Base-by-base conservation (phyloP, 345 rosid genomes). In the Punica granatum region DNA sequence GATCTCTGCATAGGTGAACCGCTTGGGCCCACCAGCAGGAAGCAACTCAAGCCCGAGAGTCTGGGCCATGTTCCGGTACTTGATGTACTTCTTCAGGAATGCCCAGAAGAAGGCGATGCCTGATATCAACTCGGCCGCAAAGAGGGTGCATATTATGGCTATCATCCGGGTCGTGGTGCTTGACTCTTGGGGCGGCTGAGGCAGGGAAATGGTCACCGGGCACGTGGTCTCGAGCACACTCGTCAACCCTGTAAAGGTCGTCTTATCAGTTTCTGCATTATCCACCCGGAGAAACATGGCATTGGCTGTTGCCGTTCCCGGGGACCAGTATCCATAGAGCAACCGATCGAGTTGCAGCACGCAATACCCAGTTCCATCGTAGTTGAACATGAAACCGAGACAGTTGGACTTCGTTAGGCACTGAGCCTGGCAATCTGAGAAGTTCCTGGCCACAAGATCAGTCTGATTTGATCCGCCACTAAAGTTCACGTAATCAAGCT, bases 61-160 rank as follows among this genome's bases (percentile, higher is more conserved):
- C 69, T 77, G 76, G 53, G 92, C 90, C 92, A 87, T 87, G 77
- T 85, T 82, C 72, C 92, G 79, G 35, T 85, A 87, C 69, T 80
- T 87, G 65, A 87, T 83, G 70, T 83, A 87, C 66, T 80, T 87
- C 77, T 77, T 87, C 79, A 87, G 36, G 63, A 87, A 87, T 0
- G 82, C 78, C 86, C 86, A 79, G 33, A 85, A 83, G 77, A 85
- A 87, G 60, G 77, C 26, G 35, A 73, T 72, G 59, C 92, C 92
- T 12, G 86, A 66, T 33, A 87, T 81, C 46, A 87, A 71, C 80
- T 87, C 92, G 0, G 83, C 86, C 0, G 90, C 88, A 60, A 87
- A 85, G 35, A 87, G 68, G 7, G 90, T 82, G 43, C 81, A 72
- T 9, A 87, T 78, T n/a, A 83, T 82, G 10, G 65, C 80, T 48